These are phyloP conservation scores for Chaetomium fimeti DNA, from an alignment of 495 filamentous ascomycete species.

Conservation along the genomic window DNA sequence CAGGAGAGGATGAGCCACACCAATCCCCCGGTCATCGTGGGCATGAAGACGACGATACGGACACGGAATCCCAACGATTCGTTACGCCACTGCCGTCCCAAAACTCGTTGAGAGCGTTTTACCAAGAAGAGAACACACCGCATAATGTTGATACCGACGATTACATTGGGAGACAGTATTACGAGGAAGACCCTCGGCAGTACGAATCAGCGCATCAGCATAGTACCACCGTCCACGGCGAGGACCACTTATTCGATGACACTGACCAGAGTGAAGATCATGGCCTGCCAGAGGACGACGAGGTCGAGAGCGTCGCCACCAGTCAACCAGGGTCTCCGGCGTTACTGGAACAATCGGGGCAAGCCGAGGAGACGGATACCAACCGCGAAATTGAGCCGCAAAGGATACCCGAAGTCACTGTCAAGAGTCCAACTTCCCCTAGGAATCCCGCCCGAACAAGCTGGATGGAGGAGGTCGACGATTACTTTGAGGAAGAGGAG, in stretches of 20 bases:
- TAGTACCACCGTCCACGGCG: constrained; percentile 29
- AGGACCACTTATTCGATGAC: constrained; percentile 30
- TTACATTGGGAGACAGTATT: background rate
- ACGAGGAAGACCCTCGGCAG: background rate
- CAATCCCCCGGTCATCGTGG: background rate
- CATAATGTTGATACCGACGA: constrained; percentile 7
- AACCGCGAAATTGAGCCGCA: background rate
- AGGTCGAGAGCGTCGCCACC: background rate
- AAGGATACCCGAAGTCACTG: background rate
- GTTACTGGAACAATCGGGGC: background rate
- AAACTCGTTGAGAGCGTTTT: background rate
- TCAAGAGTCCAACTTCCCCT: background rate
- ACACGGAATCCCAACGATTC: constrained; percentile 16
- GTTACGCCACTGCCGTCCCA: constrained; percentile 18
- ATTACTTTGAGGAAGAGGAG: constrained; percentile 12
- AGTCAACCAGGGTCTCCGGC: constrained; percentile 6
- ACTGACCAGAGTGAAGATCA: constrained; percentile 23
- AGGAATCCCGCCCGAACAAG: background rate
- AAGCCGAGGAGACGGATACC: background rate
- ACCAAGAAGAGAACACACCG: background rate
- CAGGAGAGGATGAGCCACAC: background rate
- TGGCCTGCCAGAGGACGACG: background rate
- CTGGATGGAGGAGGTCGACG: constrained; percentile 15
- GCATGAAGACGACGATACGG: background rate
- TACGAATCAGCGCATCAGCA: constrained; percentile 23